Base-by-base conservation (phyloP, 2,329 filamentous ascomycete species). In the Talaromyces albobiverticillius region DNA sequence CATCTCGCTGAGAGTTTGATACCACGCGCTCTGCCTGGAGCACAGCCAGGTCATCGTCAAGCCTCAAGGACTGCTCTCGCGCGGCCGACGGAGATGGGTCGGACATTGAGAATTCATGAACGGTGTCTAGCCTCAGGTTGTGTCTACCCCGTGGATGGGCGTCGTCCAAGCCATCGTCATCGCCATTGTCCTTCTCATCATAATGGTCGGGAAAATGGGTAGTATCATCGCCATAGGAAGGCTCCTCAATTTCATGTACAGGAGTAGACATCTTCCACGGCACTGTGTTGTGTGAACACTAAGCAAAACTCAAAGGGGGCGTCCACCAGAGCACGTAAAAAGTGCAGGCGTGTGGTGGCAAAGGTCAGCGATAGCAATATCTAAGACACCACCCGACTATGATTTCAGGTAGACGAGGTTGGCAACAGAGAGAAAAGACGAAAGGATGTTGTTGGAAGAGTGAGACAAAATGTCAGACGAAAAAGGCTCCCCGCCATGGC, bases 41-140 rank as follows among this genome's bases (percentile, higher is more conserved):
- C 65, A 89, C 72, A 41, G 82, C 77, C 50, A 89, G 70, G 56
- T 89, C 85, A 68, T 89, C 86, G 53, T 86, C 81, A 26, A 88
- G 71, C 45, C 84, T 76, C 56, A 78, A 76, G 5, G 81, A 78
- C 62, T 85, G 76, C 67, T 87, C 85, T 36, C 84, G 77, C 14
- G 75, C 76, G 55, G 79, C 76, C 0, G 82, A 82, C 1, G 81
- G 79, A 1, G 84, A 85, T 38, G 60, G 62, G 57, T 66, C 55
- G 13, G 53, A 34, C 13, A 40, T 25, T 22, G 32, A 41, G 9
- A 41, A 43, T 10, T 34, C 18, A n/a, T 34, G 29, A 20, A 38
- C 13, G 18, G 49, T 48, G 10, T 56, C 50, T 7, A 53, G 45
- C 10, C 51, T 31, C 13, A 53, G n/a, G 16, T 46, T 32, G 40